Evolutionary conservation across 2,329 filamentous ascomycete genomes (phyloP), one percentile per base, ranked within the genome.

Genomic region (Fusarium kyushuense): DNA sequence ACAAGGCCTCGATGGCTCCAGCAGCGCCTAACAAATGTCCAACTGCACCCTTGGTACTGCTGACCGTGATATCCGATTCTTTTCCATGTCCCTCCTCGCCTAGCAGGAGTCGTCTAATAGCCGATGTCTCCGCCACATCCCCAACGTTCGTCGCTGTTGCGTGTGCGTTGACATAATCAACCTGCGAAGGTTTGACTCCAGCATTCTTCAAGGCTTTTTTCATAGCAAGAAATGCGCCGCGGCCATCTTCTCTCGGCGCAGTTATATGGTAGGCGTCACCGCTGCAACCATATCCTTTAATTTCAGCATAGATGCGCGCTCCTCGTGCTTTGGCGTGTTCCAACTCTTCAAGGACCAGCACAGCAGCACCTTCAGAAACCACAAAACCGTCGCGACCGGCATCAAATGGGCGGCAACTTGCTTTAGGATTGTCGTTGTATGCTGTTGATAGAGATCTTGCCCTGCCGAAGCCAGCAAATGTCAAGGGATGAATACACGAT

Each of bases 131-230:
- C 2, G 96, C 95, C 23, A 87, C 86, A 80, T 99, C 96, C 1
- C 96, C 96, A 4, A 98, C 85, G 9, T 84, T 79, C 0, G 95
- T 99, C 23, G 92, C 92, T 2, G 96, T 99, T 1, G 95, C 96
- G 76, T 99, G 96, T 2, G 96, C 96, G 75, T 98, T 99, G 76
- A 99, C 87, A 77, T 99, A 99, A 77, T 94, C 92, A 6, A 99
- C 89, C 40, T 89, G 81, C 1, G 80, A 79, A 0, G 96, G 94
- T 52, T 83, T 84, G 36, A 97, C 75, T 1, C 84, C 80, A 0
- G 94, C 93, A 74, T 92, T 87, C 72, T 85, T 89, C 61, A 99
- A 80, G 1, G 95, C 94, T 69, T 88, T 88, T 76, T 87, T 91
- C 96, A 99, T 99, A 5, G 95, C 92, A 46, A 92, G 82, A 30